Percentiles rank a stretch among this genome's conserved stretches.
Conservation (phyloP, 2,329 filamentous ascomycete species). For the Hyphodiscus sp. region DNA sequence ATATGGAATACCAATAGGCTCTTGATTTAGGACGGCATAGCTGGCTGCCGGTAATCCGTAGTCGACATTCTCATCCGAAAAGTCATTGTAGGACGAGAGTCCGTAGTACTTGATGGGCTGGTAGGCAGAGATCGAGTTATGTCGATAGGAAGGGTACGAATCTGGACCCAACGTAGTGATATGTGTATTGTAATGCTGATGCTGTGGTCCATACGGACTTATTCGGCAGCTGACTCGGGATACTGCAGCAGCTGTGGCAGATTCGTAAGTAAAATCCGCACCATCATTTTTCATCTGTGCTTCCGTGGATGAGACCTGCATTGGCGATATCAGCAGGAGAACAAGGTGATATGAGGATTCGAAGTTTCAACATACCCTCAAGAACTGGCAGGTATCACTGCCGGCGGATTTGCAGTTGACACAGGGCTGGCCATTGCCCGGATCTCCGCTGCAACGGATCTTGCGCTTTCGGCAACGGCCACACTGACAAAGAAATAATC, state of each 20-base stretch:
- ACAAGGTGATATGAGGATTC: background rate
- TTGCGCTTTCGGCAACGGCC: slow-evolving; percentile 85
- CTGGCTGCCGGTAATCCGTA: slow-evolving; percentile 14
- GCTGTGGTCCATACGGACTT: slow-evolving; percentile 15
- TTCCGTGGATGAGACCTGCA: slow-evolving; percentile 26
- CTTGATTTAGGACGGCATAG: slow-evolving; percentile 13
- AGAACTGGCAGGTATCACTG: slow-evolving; percentile 65
- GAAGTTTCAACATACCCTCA: slow-evolving; percentile 53
- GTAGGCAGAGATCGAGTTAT: slow-evolving; percentile 6
- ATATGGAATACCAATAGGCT: slow-evolving; percentile 8
- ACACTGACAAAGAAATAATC: slow-evolving; percentile 52
- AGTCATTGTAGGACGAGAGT: slow-evolving; percentile 17
- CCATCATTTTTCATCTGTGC: slow-evolving; percentile 23
- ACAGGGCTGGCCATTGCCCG: slow-evolving; percentile 68
- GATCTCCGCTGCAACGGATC: slow-evolving; percentile 88
- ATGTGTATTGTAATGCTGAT: slow-evolving; percentile 8
- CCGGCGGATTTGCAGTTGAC: slow-evolving; percentile 75
- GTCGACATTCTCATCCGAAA: slow-evolving; percentile 22
- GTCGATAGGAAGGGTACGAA: background rate
- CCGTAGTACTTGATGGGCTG: slow-evolving; percentile 18
- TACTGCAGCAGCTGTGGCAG: slow-evolving; percentile 11
- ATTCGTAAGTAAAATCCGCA: slow-evolving; percentile 18
- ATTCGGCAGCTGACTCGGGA: slow-evolving; percentile 21
- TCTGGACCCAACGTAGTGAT: slow-evolving; percentile 8
- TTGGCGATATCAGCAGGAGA: slow-evolving; percentile 7